Evolutionary conservation across 768 basidiomycete species (phyloP).

Genomic region (Hericium alpestre): DNA sequence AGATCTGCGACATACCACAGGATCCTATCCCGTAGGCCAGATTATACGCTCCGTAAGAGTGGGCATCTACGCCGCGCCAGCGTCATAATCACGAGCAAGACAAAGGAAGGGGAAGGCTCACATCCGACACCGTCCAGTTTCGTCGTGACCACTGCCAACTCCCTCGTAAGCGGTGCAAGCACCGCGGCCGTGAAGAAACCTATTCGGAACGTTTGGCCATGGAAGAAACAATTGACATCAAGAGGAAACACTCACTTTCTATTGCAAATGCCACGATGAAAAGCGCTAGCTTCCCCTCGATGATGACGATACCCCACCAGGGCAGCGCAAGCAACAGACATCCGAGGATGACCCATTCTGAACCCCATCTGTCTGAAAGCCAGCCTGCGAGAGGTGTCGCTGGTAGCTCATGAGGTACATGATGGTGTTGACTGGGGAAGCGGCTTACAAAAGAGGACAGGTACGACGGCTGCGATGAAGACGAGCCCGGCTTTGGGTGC

Average conservation of each 20-base stretch:
- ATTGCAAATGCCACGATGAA: constrained; percentile 42
- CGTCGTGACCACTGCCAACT: constrained; percentile 52
- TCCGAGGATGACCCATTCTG: constrained; percentile 41
- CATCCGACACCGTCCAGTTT: constrained; percentile 58
- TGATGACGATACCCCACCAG: constrained; percentile 49
- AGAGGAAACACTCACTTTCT: constrained; percentile 33
- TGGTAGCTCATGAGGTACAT: constrained; percentile 14
- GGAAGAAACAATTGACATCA: too few species aligned
- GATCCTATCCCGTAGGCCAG: constrained; percentile 59
- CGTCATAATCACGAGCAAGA: too few species aligned
- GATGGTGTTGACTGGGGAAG: neutral
- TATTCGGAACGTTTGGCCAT: constrained; percentile 15
- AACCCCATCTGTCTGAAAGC: constrained; percentile 42
- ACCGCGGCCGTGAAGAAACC: constrained; percentile 54
- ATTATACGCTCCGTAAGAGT: constrained; percentile 69
- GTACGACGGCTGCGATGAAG: constrained; percentile 53
- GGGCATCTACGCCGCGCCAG: constrained; percentile 38
- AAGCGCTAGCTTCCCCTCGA: constrained; percentile 35
- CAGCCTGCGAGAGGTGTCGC: constrained; percentile 51
- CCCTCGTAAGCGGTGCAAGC: constrained; percentile 52
- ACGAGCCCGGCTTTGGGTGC: constrained; percentile 45
- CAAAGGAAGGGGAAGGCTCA: constrained; percentile 19
- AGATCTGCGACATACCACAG: constrained; percentile 30
- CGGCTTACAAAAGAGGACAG: constrained; percentile 50
- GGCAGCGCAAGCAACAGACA: constrained; percentile 46